These are phyloP conservation scores for Pneumocystis jirovecii DNA, from an alignment of 1,139 yeast species.

Conservation along the genomic window DNA sequence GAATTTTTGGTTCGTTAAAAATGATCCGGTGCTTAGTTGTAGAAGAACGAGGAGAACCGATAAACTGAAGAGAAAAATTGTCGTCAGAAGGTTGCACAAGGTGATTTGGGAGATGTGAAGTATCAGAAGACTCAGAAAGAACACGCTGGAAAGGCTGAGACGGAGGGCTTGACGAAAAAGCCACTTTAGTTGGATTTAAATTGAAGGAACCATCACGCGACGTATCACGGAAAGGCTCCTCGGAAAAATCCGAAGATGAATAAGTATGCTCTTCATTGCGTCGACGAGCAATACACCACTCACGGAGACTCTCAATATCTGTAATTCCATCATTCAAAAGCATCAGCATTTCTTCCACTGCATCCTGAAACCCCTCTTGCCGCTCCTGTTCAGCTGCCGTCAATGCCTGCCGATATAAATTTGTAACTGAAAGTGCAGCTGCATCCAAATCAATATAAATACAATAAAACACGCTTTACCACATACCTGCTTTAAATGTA, in stretches of 20 bases:
- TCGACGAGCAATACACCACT: neutral
- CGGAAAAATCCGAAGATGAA: neutral
- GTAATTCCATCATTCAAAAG: neutral
- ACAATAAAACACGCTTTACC: neutral
- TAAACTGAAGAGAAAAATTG: neutral
- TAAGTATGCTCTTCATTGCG: neutral
- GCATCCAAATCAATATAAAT: slow-evolving; percentile 3
- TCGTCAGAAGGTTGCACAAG: neutral
- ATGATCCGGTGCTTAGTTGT: neutral
- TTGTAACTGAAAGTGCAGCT: slow-evolving; percentile 11
- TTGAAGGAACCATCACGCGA: neutral
- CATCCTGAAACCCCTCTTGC: slow-evolving; percentile 9
- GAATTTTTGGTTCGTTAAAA: neutral
- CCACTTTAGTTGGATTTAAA: neutral
- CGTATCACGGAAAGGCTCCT: neutral
- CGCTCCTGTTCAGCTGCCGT: slow-evolving; percentile 6
- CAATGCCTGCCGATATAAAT: slow-evolving; percentile 6
- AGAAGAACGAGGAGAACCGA: neutral
- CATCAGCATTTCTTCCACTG: slow-evolving; percentile 15
- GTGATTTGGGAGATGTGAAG: neutral
- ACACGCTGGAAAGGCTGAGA: neutral
- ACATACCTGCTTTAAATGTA: neutral
- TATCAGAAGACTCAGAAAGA: neutral
- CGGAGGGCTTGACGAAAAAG: neutral
- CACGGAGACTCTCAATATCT: neutral